phyloP scores from a whole-genome alignment of 139 green algal genomes.

The Tetratostichococcus sp. region DNA sequence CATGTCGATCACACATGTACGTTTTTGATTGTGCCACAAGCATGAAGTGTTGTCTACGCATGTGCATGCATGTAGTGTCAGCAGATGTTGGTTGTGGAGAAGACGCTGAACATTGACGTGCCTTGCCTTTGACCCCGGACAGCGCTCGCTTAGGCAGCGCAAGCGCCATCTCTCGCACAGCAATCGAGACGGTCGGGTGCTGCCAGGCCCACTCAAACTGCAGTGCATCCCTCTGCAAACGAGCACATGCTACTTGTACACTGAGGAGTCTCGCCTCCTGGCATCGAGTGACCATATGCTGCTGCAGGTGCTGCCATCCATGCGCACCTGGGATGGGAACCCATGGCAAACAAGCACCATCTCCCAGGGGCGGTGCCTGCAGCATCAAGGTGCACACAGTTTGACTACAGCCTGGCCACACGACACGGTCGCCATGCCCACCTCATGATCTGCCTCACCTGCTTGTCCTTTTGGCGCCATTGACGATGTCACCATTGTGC shows the following conservation, averaged over 20 bases:
- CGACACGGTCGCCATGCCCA: too few species aligned
- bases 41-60: too few species aligned
- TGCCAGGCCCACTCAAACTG: constrained; percentile 99
- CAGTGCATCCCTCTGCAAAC: constrained; percentile 66
- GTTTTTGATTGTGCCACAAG: too few species aligned
- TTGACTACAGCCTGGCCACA: too few species aligned
- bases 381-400: too few species aligned
- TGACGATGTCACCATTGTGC: constrained; percentile 86
- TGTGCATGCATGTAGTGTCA: too few species aligned
- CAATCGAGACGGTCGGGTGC: constrained; percentile 66
- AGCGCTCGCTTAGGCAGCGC: constrained; percentile 32
- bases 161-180: constrained; percentile 32
- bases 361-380: constrained; percentile 79
- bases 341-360: constrained; percentile 92
- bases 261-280: too few species aligned
- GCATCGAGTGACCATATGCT: not conserved
- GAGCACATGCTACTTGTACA: too few species aligned
- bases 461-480: constrained; percentile 72
- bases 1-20: too few species aligned
- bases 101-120: constrained; percentile 26
- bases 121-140: constrained; percentile 66
- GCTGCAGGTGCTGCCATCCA: not conserved
- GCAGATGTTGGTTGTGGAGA: too few species aligned
- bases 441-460: constrained; percentile 23
- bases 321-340: constrained; percentile 68